Evolutionary conservation across 257 asterid genomes (phyloP).

Genomic region (Scutellaria barbata): DNA sequence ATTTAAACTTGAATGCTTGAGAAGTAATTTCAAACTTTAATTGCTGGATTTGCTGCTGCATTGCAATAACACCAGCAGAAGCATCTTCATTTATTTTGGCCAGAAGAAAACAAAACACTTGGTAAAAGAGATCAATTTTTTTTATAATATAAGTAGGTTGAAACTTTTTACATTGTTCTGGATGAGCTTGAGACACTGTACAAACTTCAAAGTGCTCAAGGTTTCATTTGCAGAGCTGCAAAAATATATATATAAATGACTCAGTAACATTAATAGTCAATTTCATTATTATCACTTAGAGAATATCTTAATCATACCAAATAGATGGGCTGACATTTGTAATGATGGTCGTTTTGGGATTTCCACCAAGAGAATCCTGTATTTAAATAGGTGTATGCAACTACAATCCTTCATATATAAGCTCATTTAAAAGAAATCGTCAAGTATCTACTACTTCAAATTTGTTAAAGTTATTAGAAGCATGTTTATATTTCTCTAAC

Average conservation of each 20-base stretch:
- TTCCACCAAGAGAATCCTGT: constrained; percentile 96
- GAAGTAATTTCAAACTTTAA: constrained; percentile 57
- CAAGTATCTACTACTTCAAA: constrained; percentile 21
- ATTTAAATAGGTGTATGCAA: constrained; percentile 35
- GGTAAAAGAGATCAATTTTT: constrained; percentile 24
- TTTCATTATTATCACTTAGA: constrained; percentile 24
- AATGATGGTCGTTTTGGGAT: constrained; percentile 82
- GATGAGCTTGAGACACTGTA: constrained; percentile 86
- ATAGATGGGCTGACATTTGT: constrained; percentile 87
- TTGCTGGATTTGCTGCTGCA: constrained; percentile 77
- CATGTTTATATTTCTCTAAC: constrained; percentile 43
- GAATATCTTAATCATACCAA: constrained; percentile 52
- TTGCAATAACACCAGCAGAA: constrained; percentile 66
- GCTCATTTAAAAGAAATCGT: constrained; percentile 28
- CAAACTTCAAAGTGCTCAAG: constrained; percentile 82
- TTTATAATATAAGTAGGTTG: constrained; percentile 28
- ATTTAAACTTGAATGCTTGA: constrained; percentile 26
- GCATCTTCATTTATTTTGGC: constrained; percentile 94
- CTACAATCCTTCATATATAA: constrained; percentile 10
- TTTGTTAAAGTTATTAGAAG: constrained; percentile 2
- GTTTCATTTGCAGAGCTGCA: constrained; percentile 85
- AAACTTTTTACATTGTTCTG: constrained; percentile 70
- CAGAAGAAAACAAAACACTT: constrained; percentile 43
- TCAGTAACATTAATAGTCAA: constrained; percentile 8
- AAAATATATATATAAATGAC: constrained; percentile 21